Evolutionary conservation across 441 rosid genomes (phyloP), one percentile per base, ranked within the genome.

Genomic region (Rhodomyrtus psidioides): DNA sequence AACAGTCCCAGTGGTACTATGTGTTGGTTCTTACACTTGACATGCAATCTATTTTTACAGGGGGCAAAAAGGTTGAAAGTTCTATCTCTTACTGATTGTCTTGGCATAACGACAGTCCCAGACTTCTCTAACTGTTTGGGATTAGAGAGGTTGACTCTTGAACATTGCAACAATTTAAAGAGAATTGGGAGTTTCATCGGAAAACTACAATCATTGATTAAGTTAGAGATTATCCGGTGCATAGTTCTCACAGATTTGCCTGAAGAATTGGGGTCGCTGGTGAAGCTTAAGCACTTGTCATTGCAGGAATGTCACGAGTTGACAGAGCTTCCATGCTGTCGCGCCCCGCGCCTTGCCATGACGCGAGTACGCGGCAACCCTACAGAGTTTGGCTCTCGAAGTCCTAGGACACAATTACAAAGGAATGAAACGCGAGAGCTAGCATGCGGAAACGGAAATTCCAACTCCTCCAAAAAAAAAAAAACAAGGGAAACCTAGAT

Each of bases 151-250:
- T 16, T 60, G 12, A 60, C 23, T 28, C 0, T 60, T 28, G 6
- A 1, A 7, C 0, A 0, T 0, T 60, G 23, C 23, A 0, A 0
- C 1, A 4, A 0, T 0, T 1, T 60, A 4, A 2, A 15, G 3
- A 60, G 6, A 28, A 16, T 60, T 16, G 12, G 8, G 16, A 60
- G 42, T 2, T 60, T 62, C 23, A 62, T 62, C 0, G 12, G 24
- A 16, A 0, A 17, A 0, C 12, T 30, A 28, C 24, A 0, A 1
- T 4, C 0, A 0, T 62, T 62, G 0, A 62, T 30, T 62, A 0
- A 62, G 3, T 30, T 62, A 28, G 3, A 8, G 23, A 28, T 62
- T 16, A 2, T 0, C 0, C 0, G 0, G 0, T 8, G 42, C 3
- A 0, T 0, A 6, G 0, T 0, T 16, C 12, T 60, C 4, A 8